Conservation (phyloP, 805 yeast species). For the Wickerhamomyces bisporus region DNA sequence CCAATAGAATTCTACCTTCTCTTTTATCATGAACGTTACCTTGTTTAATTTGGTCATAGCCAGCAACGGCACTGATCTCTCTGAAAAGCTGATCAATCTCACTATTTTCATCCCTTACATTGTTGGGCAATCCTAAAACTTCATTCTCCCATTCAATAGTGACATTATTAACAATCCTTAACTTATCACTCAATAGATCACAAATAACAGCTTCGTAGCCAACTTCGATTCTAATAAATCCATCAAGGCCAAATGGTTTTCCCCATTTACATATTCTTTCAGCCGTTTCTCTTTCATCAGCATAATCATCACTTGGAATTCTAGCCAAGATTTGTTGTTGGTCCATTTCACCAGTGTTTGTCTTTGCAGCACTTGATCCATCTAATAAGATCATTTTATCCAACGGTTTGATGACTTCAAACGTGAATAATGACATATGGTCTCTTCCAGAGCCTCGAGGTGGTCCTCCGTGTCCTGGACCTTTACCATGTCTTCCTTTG, state of each 20-base stretch:
- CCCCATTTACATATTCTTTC: constrained; percentile 50
- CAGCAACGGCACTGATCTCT: constrained; percentile 24
- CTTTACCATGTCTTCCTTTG: not conserved
- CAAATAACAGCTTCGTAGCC: constrained; percentile 61
- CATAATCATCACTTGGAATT: constrained; percentile 21
- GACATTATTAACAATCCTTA: constrained; percentile 42
- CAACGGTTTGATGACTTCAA: constrained; percentile 42
- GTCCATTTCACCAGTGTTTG: constrained; percentile 56
- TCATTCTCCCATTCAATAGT: constrained; percentile 34
- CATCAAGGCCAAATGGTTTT: constrained; percentile 47
- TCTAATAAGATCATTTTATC: constrained; percentile 48
- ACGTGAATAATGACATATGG: constrained; percentile 35
- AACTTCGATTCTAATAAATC: constrained; percentile 50
- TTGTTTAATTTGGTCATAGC: constrained; percentile 41
- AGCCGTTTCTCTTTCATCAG: constrained; percentile 43
- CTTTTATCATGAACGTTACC: constrained; percentile 44
- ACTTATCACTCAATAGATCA: constrained; percentile 43
- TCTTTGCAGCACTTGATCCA: constrained; percentile 67
- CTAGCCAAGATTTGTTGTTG: constrained; percentile 41
- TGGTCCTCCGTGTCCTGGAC: constrained; percentile 1
- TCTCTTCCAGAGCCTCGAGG: not conserved
- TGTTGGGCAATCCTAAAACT: constrained; percentile 19
- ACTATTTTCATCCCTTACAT: constrained; percentile 2
- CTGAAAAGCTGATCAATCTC: constrained; percentile 16
- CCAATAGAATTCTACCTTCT: constrained; percentile 44